phyloP scores from a whole-genome alignment of 305 asterid species.

The Caryopteris hybrid region DNA sequence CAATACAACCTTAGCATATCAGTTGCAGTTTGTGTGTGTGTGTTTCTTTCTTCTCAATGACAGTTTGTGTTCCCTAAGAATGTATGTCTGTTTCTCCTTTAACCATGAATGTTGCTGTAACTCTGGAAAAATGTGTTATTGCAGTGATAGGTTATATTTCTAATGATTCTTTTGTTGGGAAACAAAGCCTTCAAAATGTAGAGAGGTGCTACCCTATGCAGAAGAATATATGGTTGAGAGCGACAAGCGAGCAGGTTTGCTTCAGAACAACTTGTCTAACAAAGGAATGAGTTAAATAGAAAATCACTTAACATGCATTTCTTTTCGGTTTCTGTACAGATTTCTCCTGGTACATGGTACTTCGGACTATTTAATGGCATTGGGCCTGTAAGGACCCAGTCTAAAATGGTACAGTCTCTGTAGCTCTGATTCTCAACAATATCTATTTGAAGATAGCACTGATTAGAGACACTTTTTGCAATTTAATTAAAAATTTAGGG shows the following conservation, averaged over 20 bases:
- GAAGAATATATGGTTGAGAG: slow-evolving; percentile 50
- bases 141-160: slow-evolving; percentile 59
- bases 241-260: slow-evolving; percentile 85
- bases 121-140: slow-evolving; percentile 23
- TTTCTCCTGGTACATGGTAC: slow-evolving; percentile 88
- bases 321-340: slow-evolving; percentile 45
- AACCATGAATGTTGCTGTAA: slow-evolving; percentile 13
- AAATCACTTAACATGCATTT: slow-evolving; percentile 4
- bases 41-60: background rate
- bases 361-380: slow-evolving; percentile 89
- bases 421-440: background rate
- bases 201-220: slow-evolving; percentile 95
- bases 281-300: background rate
- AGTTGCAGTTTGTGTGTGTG: background rate
- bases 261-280: background rate
- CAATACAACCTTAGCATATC: background rate
- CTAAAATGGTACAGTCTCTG: slow-evolving; percentile 77
- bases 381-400: slow-evolving; percentile 84
- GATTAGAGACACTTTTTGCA: background rate
- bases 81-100: background rate
- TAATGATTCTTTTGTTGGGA: slow-evolving; percentile 58
- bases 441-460: background rate
- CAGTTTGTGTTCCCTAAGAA: background rate
- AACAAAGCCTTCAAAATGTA: slow-evolving; percentile 51
- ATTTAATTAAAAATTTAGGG: background rate